These are phyloP conservation scores for Hydrangea macrophylla DNA, from an alignment of 148 eudicot genomes.

Conservation along the genomic window DNA sequence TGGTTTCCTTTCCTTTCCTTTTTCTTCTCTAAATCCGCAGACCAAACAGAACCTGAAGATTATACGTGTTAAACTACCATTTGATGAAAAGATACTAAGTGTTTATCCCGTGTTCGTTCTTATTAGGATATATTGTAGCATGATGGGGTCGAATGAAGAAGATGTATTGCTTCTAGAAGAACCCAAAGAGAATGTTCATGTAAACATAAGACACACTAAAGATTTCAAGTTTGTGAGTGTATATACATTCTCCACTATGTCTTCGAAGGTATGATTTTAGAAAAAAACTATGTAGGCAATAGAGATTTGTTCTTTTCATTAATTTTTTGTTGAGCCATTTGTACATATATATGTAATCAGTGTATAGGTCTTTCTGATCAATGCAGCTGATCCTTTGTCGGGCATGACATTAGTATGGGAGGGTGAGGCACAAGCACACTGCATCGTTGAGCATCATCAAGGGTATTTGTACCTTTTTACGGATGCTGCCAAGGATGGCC, in stretches of 20 bases:
- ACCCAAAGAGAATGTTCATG: conserved; percentile 61
- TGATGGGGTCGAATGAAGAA: conserved; percentile 62
- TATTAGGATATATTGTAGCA: conserved; percentile 68
- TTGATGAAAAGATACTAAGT: neutral
- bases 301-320: neutral
- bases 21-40: too few species aligned
- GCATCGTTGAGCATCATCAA: conserved; percentile 86
- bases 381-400: conserved; percentile 80
- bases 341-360: conserved; percentile 21
- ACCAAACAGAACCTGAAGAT: too few species aligned
- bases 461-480: conserved; percentile 82
- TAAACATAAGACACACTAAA: conserved; percentile 76
- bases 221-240: conserved; percentile 69
- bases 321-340: conserved; percentile 4
- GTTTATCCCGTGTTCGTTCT: conserved; percentile 12
- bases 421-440: conserved; percentile 65
- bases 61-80: neutral
- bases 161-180: conserved; percentile 75
- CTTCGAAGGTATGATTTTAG: conserved; percentile 61
- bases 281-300: neutral
- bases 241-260: conserved; percentile 52
- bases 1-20: too few species aligned
- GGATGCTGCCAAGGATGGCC: conserved; percentile 61
- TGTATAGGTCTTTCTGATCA: conserved; percentile 68
- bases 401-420: conserved; percentile 82